phyloP scores from a whole-genome alignment of 768 basidiomycete genomes.

The Clavaria fumosa region DNA sequence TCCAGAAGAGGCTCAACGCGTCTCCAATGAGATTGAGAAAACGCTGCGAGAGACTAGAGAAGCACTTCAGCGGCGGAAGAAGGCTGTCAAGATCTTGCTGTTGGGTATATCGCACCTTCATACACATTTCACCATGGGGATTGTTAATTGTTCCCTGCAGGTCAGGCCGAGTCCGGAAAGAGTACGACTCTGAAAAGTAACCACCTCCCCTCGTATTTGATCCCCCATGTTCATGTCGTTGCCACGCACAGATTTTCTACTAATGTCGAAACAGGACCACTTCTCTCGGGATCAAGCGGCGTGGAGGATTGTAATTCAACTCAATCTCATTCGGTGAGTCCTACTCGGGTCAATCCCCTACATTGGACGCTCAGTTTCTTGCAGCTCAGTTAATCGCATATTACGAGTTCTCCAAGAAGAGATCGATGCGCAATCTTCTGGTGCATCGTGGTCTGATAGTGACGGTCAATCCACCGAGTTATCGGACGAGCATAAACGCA shows the following conservation, averaged over 20 bases:
- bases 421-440: constrained; percentile 15
- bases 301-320: constrained; percentile 53
- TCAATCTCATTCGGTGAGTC: constrained; percentile 48
- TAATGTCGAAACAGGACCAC: constrained; percentile 45
- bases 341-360: not conserved
- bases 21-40: constrained; percentile 35
- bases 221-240: not conserved
- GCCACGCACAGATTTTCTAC: constrained; percentile 40
- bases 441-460: constrained; percentile 1
- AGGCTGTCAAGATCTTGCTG: constrained; percentile 38
- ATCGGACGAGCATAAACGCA: constrained; percentile 18
- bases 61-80: constrained; percentile 31
- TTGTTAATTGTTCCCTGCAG: constrained; percentile 14
- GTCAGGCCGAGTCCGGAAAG: constrained; percentile 50
- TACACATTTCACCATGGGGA: not conserved
- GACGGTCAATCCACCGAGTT: constrained; percentile 6
- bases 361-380: not conserved
- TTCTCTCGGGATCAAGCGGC: constrained; percentile 41
- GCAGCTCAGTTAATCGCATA: constrained; percentile 42
- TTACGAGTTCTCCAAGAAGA: constrained; percentile 38
- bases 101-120: constrained; percentile 20
- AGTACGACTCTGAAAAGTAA: constrained; percentile 35
- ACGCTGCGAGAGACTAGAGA: constrained; percentile 29
- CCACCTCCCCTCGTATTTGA: constrained; percentile 1
- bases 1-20: constrained; percentile 26